A percentile compares a stretch with the other conserved stretches of the same genome.
Evolutionary conservation across 192 early-diverging fungal species (phyloP).

Genomic region (Thamnidium elegans): DNA sequence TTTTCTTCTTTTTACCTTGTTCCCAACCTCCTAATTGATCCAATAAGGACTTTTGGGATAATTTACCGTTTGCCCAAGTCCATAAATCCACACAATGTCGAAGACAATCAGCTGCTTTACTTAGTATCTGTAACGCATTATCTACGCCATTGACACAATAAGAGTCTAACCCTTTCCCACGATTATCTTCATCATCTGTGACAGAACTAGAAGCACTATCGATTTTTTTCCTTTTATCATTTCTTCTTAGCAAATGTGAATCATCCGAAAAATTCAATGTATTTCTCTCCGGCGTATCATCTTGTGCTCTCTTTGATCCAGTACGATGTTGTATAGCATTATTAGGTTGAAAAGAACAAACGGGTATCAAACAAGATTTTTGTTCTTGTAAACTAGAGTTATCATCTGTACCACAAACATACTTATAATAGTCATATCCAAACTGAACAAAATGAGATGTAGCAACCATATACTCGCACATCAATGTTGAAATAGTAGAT

Average conservation of each 20-base stretch:
- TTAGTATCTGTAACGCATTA: conserved; percentile 26
- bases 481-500: conserved; percentile 3
- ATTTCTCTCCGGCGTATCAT: background rate
- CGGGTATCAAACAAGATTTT: conserved; percentile 34
- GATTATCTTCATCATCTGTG: background rate
- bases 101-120: conserved; percentile 29
- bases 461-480: conserved; percentile 29
- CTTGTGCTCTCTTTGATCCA: background rate
- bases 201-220: background rate
- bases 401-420: conserved; percentile 27
- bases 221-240: background rate
- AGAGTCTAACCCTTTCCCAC: conserved; percentile 17
- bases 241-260: background rate
- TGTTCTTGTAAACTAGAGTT: conserved; percentile 7
- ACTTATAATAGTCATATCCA: conserved; percentile 27
- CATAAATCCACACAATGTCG: conserved; percentile 26
- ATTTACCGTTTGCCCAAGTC: conserved; percentile 19
- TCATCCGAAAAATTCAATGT: conserved; percentile 14
- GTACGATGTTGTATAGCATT: background rate
- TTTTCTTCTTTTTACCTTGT: conserved; percentile 17
- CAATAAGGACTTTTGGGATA: background rate
- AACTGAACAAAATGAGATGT: conserved; percentile 25
- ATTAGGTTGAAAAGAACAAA: conserved; percentile 26
- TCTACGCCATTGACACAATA: conserved; percentile 28
- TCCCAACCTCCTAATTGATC: conserved; percentile 21